These are phyloP conservation scores for Alternaria angustiovoidea DNA, from an alignment of 2,329 filamentous ascomycete species.

Conservation along the genomic window DNA sequence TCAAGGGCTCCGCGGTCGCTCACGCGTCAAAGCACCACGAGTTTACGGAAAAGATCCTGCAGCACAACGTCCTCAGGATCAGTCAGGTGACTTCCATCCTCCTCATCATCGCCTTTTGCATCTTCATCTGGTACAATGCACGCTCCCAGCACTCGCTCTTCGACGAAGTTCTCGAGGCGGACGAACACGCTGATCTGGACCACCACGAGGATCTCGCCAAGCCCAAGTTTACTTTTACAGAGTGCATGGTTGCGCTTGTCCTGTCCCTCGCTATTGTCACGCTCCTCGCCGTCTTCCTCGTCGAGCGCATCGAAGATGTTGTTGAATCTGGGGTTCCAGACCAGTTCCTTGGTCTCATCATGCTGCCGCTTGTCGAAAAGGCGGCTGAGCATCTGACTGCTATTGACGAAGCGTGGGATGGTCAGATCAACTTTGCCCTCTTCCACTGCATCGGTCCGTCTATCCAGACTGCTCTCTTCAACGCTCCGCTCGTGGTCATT, in stretches of 20 bases:
- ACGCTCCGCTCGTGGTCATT: constrained; percentile 82
- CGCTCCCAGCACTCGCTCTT: constrained; percentile 80
- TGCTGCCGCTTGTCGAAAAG: constrained; percentile 85
- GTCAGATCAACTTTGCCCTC: constrained; percentile 83
- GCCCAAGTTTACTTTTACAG: constrained; percentile 76
- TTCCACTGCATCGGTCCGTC: constrained; percentile 87
- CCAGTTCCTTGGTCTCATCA: constrained; percentile 73
- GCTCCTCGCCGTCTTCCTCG: constrained; percentile 75
- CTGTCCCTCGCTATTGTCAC: constrained; percentile 74
- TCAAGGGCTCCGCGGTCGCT: constrained; percentile 51
- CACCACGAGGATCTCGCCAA: constrained; percentile 66
- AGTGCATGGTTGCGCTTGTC: constrained; percentile 71
- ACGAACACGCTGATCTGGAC: constrained; percentile 73
- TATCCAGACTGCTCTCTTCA: constrained; percentile 88
- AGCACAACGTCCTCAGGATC: constrained; percentile 47
- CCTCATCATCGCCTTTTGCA: constrained; percentile 46
- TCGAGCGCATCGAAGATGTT: constrained; percentile 73
- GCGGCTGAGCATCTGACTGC: constrained; percentile 85
- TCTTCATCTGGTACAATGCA: constrained; percentile 74
- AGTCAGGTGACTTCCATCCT: constrained; percentile 49
- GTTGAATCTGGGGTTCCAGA: constrained; percentile 60
- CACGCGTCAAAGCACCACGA: constrained; percentile 37
- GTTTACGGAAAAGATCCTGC: constrained; percentile 44
- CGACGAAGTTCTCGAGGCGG: constrained; percentile 74
- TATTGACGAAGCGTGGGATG: constrained; percentile 83